Evolutionary conservation across 225 moss, liverwort and hornwort genomes (phyloP).

Genomic region (Sphagnum tenellum): DNA sequence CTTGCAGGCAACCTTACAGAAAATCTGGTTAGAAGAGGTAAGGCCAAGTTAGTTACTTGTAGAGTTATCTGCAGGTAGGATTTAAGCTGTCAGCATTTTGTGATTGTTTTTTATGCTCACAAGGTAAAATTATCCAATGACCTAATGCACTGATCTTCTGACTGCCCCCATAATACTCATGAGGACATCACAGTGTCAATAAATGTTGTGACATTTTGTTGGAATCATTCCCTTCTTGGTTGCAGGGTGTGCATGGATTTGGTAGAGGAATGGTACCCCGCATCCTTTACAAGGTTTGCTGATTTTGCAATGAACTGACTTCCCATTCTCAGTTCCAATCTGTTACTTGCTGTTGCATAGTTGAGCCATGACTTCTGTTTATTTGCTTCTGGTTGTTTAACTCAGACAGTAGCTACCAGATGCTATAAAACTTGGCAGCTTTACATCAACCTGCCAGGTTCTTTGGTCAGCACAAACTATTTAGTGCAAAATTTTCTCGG

Average conservation of each 20-base stretch:
- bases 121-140: no score
- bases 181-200: not conserved
- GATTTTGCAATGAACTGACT: not conserved
- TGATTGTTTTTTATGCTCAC: no score
- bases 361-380: not conserved
- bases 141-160: not conserved
- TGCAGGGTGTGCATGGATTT: slow-evolving; percentile 38
- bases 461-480: not conserved
- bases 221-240: not conserved
- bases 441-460: not conserved
- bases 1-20: slow-evolving; percentile 19
- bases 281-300: slow-evolving; percentile 36
- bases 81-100: no score
- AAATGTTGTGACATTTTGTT: not conserved
- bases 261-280: slow-evolving; percentile 43
- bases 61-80: not conserved
- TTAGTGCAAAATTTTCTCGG: not conserved
- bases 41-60: not conserved
- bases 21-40: slow-evolving; percentile 45
- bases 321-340: no score
- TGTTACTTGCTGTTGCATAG: not conserved
- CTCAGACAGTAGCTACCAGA: not conserved
- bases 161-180: not conserved
- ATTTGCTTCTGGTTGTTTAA: not conserved
- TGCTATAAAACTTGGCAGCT: not conserved